Percentiles rank a stretch among this genome's conserved stretches.
Conservation (phyloP, 2,329 filamentous ascomycete genomes). For the Monilinia aucupariae region DNA sequence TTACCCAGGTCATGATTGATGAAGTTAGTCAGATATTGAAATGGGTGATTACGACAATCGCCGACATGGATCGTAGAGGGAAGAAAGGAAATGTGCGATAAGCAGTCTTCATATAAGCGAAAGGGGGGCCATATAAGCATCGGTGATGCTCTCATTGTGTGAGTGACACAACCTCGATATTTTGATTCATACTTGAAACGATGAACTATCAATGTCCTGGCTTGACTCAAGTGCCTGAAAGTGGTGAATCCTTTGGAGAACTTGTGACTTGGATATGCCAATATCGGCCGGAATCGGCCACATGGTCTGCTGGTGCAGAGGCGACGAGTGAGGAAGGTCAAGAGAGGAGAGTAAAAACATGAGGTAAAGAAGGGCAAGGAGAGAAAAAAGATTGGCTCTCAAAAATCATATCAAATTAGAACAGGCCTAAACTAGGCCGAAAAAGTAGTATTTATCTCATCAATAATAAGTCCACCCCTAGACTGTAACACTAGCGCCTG, state of each 20-base stretch:
- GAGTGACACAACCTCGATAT: too few relatives aligned
- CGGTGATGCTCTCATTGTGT: too few relatives aligned
- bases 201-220: not conserved
- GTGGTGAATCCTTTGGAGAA: not conserved
- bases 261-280: not conserved
- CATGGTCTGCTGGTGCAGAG: not conserved
- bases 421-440: not conserved
- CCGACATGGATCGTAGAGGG: too few relatives aligned
- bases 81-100: too few relatives aligned
- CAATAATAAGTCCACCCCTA: slow-evolving; percentile 2
- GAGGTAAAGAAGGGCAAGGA: not conserved
- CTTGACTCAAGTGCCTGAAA: too few relatives aligned
- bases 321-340: not conserved
- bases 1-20: too few relatives aligned
- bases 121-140: too few relatives aligned
- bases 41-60: too few relatives aligned
- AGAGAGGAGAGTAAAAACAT: not conserved
- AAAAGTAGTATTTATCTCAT: slow-evolving; percentile 7
- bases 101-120: too few relatives aligned
- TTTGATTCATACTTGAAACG: not conserved
- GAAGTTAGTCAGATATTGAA: too few relatives aligned
- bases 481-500: slow-evolving; percentile 7
- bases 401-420: not conserved
- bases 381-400: not conserved
- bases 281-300: not conserved